A percentile compares a stretch with the other conserved stretches of the same genome.
These are phyloP conservation scores for Nectriaceae sp. DNA, from an alignment of 2,329 filamentous ascomycete species.

Conservation along the genomic window DNA sequence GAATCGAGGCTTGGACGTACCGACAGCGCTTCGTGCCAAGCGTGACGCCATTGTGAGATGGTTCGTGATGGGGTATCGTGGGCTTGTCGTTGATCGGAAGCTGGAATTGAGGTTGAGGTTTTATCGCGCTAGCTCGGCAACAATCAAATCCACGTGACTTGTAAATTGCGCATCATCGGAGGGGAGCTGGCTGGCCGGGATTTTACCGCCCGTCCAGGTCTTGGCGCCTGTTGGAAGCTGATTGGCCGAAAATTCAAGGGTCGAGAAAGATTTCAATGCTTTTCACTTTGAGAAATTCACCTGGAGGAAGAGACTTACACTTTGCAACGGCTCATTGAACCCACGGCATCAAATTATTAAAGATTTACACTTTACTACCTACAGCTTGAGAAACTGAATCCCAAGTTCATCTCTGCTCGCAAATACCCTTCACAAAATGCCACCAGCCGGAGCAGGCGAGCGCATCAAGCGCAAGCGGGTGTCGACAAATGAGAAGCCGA, in stretches of 20 bases:
- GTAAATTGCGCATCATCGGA: slow-evolving; percentile 14
- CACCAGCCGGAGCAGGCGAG: slow-evolving; percentile 25
- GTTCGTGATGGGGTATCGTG: slow-evolving; percentile 55
- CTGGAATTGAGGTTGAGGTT: slow-evolving; percentile 52
- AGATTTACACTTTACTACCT: background rate
- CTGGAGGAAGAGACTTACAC: slow-evolving; percentile 11
- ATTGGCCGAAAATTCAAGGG: slow-evolving; percentile 33
- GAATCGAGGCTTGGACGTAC: slow-evolving; percentile 58
- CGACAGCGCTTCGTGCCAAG: slow-evolving; percentile 91
- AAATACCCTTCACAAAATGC: slow-evolving; percentile 24
- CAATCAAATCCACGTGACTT: slow-evolving; percentile 39
- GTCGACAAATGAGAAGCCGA: slow-evolving; percentile 43
- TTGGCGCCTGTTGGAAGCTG: slow-evolving; percentile 12
- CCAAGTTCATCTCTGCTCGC: background rate
- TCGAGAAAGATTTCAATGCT: slow-evolving; percentile 33
- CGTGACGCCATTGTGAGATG: slow-evolving; percentile 92
- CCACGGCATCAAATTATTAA: background rate
- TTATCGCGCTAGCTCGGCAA: slow-evolving; percentile 49
- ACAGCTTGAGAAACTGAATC: no score
- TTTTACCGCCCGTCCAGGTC: slow-evolving; percentile 22
- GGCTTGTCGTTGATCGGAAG: slow-evolving; percentile 47
- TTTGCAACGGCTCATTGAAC: background rate
- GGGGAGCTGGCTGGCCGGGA: slow-evolving; percentile 27
- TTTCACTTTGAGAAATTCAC: slow-evolving; percentile 23
- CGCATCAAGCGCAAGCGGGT: slow-evolving; percentile 55